Conservation (phyloP, 805 yeast genomes). For the Kuraishia borneana region DNA sequence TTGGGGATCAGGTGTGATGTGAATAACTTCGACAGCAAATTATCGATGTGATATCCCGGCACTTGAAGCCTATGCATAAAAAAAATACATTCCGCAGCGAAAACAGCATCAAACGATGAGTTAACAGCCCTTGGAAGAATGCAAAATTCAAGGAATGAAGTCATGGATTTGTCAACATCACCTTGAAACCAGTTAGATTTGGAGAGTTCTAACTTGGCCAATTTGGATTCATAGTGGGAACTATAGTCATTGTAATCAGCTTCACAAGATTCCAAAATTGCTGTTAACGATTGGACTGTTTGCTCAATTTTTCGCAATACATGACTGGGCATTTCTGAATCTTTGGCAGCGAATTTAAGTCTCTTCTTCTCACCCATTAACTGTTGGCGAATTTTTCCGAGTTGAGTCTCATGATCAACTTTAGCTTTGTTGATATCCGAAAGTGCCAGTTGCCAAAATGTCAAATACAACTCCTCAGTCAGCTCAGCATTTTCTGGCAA, state of each 20-base stretch:
- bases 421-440: slow-evolving; percentile 56
- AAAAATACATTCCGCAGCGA: slow-evolving; percentile 48
- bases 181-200: slow-evolving; percentile 28
- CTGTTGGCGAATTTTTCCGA: slow-evolving; percentile 24
- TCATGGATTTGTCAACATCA: slow-evolving; percentile 6
- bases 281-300: slow-evolving; percentile 14
- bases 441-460: slow-evolving; percentile 66
- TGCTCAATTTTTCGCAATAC: slow-evolving; percentile 15
- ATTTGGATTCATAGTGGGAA: slow-evolving; percentile 21
- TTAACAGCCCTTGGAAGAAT: slow-evolving; percentile 66
- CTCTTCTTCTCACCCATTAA: slow-evolving; percentile 24
- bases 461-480: slow-evolving; percentile 32
- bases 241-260: slow-evolving; percentile 34
- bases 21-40: slow-evolving; percentile 36
- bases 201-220: slow-evolving; percentile 16
- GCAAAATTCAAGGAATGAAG: slow-evolving; percentile 47
- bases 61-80: slow-evolving; percentile 26
- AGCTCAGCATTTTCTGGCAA: slow-evolving; percentile 11
- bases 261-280: slow-evolving; percentile 18
- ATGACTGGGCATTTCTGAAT: slow-evolving; percentile 11
- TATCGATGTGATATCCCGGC: slow-evolving; percentile 24
- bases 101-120: slow-evolving; percentile 78
- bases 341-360: slow-evolving; percentile 17
- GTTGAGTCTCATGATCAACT: slow-evolving; percentile 36
- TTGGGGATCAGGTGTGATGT: slow-evolving; percentile 36